These are phyloP conservation scores for Ceratobasidium sp. DNA, from an alignment of 1,284 basidiomycete genomes.

Conservation along the genomic window DNA sequence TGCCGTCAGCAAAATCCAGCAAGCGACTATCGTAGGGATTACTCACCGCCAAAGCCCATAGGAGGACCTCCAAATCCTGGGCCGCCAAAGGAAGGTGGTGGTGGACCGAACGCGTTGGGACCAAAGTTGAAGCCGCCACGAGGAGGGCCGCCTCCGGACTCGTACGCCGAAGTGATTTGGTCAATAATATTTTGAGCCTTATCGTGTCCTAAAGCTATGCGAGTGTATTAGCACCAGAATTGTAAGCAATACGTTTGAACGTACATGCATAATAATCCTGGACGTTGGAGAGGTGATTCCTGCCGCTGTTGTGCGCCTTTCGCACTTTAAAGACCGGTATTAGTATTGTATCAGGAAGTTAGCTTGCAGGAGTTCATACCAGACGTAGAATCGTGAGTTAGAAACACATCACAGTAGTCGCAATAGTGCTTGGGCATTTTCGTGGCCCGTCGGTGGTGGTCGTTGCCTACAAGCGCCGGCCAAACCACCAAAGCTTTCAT, in stretches of 20 bases:
- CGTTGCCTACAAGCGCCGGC: constrained; percentile 23
- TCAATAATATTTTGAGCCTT: constrained; percentile 97
- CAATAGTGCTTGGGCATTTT: constrained; percentile 65
- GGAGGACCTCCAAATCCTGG: constrained; percentile 68
- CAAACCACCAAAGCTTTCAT: constrained; percentile 18
- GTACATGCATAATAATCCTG: constrained; percentile 96
- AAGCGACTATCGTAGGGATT: constrained; percentile 16
- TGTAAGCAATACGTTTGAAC: constrained; percentile 53
- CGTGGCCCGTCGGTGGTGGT: constrained; percentile 36
- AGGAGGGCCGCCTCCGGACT: constrained; percentile 85
- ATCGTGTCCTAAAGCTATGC: constrained; percentile 91
- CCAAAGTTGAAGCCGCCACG: constrained; percentile 86
- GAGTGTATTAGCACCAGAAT: constrained; percentile 7
- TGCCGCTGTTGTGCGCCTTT: constrained; percentile 97
- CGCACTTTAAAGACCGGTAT: constrained; percentile 73
- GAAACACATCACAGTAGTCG: constrained; percentile 93
- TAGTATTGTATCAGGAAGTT: constrained; percentile 47
- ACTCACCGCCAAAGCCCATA: constrained; percentile 60
- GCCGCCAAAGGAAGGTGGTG: constrained; percentile 54
- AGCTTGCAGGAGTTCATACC: constrained; percentile 63
- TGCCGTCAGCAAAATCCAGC: constrained; percentile 51
- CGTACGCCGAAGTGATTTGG: constrained; percentile 93
- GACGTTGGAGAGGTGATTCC: constrained; percentile 97
- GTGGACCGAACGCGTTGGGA: constrained; percentile 72
- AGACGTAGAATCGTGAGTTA: constrained; percentile 91